Evolutionary conservation across 208 protist genomes (phyloP).

Genomic region (Trichomonas gallinae): DNA sequence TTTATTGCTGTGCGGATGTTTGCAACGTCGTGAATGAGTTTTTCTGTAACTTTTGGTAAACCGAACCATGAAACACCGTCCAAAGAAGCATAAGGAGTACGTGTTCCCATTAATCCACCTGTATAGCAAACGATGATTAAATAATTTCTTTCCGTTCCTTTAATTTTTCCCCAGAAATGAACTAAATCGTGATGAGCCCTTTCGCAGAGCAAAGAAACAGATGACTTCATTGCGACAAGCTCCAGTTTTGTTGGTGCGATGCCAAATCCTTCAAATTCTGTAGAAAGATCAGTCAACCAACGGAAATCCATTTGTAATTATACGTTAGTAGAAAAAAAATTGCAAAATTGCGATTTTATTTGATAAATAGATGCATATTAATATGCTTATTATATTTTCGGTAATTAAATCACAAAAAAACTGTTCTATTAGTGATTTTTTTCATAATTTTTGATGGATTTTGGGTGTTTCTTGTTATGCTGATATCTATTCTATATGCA

Average conservation of each 20-base stretch:
- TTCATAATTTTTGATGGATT: no score
- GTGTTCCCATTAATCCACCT: not conserved
- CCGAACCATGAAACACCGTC: constrained; percentile 19
- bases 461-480: no score
- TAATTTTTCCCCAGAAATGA: constrained; percentile 17
- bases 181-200: not conserved
- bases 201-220: not conserved
- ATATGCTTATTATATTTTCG: no score
- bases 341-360: no score
- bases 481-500: no score
- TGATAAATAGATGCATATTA: no score
- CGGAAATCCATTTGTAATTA: not conserved
- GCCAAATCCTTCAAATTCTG: not conserved
- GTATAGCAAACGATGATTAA: not conserved
- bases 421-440: no score
- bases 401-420: no score
- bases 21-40: not conserved
- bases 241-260: not conserved
- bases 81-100: not conserved
- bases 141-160: not conserved
- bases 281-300: not conserved
- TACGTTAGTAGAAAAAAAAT: no score
- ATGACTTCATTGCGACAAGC: not conserved
- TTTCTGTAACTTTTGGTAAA: not conserved
- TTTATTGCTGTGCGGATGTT: not conserved